phyloP scores from a whole-genome alignment of 805 yeast genomes.

The Myxozyma sirexii region DNA sequence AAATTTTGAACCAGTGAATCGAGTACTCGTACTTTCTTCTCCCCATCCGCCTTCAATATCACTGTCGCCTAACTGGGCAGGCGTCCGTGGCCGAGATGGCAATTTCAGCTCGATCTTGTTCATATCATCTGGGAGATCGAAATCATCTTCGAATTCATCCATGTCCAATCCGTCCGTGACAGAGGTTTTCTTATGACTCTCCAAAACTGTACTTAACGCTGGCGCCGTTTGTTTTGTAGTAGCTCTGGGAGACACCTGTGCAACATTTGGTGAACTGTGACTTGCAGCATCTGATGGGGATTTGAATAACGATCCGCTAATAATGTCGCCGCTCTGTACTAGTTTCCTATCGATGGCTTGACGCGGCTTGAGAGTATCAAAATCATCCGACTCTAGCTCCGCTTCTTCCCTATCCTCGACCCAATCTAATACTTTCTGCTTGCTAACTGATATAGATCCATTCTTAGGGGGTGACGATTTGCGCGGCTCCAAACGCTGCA shows the following conservation, averaged over 20 bases:
- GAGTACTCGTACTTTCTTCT: conserved; percentile 28
- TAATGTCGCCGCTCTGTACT: not conserved
- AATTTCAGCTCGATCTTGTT: conserved; percentile 2
- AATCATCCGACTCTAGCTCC: not conserved
- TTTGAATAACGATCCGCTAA: conserved; percentile 12
- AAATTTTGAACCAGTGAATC: conserved; percentile 18
- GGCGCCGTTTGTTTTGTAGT: not conserved
- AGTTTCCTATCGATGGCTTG: not conserved
- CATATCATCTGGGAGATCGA: conserved; percentile 24
- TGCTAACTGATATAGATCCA: not conserved
- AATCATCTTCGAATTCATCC: conserved; percentile 27
- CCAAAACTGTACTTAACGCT: not conserved
- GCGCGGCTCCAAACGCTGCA: not conserved
- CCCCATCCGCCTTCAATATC: conserved; percentile 30
- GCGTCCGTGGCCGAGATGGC: conserved; percentile 11
- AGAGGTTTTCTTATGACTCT: not conserved
- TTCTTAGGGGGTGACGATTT: not conserved
- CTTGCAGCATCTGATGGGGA: not conserved
- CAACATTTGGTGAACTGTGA: not conserved
- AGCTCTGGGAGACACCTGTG: not conserved
- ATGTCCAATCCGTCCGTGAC: not conserved
- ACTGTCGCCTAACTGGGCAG: conserved; percentile 11
- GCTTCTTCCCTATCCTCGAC: conserved; percentile 9
- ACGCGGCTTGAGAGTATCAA: conserved; percentile 6
- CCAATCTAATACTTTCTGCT: not conserved